A percentile compares a stretch with the other conserved stretches of the same genome.
Evolutionary conservation across 2,329 filamentous ascomycete genomes (phyloP).

Genomic region (Penicillium polonicum): DNA sequence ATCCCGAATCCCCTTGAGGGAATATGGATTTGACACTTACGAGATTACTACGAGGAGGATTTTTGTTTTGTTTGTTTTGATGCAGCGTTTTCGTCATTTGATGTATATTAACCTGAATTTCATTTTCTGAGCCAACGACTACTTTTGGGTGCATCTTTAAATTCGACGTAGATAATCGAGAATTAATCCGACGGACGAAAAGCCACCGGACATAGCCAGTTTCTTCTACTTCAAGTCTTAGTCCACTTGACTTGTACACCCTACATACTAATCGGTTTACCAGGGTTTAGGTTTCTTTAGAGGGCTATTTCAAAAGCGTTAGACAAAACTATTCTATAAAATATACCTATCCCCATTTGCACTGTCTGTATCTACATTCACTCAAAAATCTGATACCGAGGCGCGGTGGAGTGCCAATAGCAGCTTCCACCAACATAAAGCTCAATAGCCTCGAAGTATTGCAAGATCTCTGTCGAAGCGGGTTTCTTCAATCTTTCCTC

Average conservation of each 20-base stretch:
- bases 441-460: constrained; percentile 8
- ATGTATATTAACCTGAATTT: not conserved
- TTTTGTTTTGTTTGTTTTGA: not conserved
- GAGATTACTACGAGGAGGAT: not conserved
- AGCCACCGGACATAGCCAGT: not conserved
- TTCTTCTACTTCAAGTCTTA: not conserved
- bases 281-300: too few species aligned
- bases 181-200: not conserved
- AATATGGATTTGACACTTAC: constrained; percentile 40
- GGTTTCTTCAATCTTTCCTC: not conserved
- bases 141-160: not conserved
- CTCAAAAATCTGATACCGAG: not conserved
- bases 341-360: not conserved
- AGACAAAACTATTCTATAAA: not conserved
- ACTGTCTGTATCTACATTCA: not conserved
- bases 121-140: not conserved
- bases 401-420: constrained; percentile 4
- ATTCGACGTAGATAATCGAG: not conserved
- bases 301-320: not conserved
- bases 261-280: not conserved
- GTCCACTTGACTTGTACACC: too few species aligned
- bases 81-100: not conserved
- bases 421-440: constrained; percentile 7
- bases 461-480: not conserved
- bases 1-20: constrained; percentile 66